Conservation (phyloP, 805 yeast species). For the Scheffersomyces amazonensis region DNA sequence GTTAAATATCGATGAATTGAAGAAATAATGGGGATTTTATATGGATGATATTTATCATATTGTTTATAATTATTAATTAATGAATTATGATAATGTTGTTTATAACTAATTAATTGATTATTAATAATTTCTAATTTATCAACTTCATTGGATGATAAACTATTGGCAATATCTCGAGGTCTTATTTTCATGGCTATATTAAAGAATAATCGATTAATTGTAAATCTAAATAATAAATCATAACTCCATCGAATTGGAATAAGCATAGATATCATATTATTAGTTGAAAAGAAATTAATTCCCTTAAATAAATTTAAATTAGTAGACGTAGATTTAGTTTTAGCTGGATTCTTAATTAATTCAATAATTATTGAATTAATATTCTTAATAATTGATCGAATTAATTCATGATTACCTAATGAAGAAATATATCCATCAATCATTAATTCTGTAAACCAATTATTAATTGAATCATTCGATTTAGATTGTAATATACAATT, state of each 20-base stretch:
- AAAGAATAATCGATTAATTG: constrained; percentile 32
- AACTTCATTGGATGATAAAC: constrained; percentile 16
- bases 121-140: constrained; percentile 20
- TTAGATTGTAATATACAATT: constrained; percentile 21
- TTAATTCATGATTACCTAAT: constrained; percentile 32
- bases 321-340: constrained; percentile 1
- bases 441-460: constrained; percentile 32
- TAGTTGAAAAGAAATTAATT: constrained; percentile 26
- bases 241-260: constrained; percentile 37
- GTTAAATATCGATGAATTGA: not conserved
- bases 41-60: not conserved
- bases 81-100: not conserved
- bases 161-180: constrained; percentile 34
- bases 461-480: constrained; percentile 9
- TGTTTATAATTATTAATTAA: not conserved
- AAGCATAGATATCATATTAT: constrained; percentile 29
- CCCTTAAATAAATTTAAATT: constrained; percentile 12
- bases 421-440: constrained; percentile 35
- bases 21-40: constrained; percentile 1
- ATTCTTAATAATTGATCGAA: constrained; percentile 14
- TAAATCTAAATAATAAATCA: constrained; percentile 28
- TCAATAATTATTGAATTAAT: not conserved
- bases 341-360: not conserved
- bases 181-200: constrained; percentile 21
- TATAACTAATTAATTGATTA: constrained; percentile 4